Base-by-base conservation (phyloP, 75 land plant species). In the Adiantum capillusveneris region DNA sequence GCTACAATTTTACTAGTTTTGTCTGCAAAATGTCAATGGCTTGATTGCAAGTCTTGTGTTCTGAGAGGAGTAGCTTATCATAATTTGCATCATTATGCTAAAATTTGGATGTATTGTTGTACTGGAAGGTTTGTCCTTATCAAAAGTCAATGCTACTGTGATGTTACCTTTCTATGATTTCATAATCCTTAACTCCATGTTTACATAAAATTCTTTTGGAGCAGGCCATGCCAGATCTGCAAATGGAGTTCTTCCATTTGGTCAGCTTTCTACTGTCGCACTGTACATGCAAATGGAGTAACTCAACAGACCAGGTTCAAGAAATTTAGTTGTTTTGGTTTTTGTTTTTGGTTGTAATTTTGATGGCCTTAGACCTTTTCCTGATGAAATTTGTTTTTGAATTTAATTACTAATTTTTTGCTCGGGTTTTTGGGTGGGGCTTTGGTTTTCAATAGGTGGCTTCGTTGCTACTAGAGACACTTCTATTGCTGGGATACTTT, bases 231-330 rank as follows among this genome's bases (percentile, higher is more conserved):
- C 82, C 97, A 49, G 97, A 92, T 78, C 60, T 92, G 55, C 75
- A 83, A 53, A 82, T 87, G 97, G 97, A 92, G 57, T 82, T 92
- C 60, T 92, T 88, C 69, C 97, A 92, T 50, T 57, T 92, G 58
- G 86, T 88, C 77, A 85, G 97, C 62, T 92, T 92, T 74, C 78
- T 92, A 58, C 81, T 92, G 20, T 73, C 93, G 13, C 83, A 92
- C 69, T 92, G 97, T 72, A 84, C 84, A n/a, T 75, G 74, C 84
- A 92, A 87, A 50, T 92, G 97, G 97, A 83, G 67, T 69, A 62
- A 45, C 29, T 64, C 84, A 25, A 74, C 64, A 63, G 97, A 92
- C 76, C 79, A 87, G 93, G 97, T 86, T 42, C 29, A 25, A 21
- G 49, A 37, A 28, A 48, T 43, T 20, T 36, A 18, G 25, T 26